A percentile compares a stretch with the other conserved stretches of the same genome.
Conservation (phyloP, 441 rosid genomes). For the Croton setiger region DNA sequence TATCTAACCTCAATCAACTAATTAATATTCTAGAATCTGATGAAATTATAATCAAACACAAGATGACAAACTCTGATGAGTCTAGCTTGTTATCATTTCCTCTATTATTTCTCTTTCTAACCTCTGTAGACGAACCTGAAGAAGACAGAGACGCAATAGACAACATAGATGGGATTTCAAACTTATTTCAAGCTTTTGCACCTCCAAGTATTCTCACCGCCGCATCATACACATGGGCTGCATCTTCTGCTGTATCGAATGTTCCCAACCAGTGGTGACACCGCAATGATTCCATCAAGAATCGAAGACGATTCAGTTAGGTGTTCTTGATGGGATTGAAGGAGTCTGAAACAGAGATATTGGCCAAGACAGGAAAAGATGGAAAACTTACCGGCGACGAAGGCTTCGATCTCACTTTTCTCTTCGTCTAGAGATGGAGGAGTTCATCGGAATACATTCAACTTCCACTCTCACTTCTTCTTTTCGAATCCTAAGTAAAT, state of each 20-base stretch:
- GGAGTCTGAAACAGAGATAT: constrained; percentile 18
- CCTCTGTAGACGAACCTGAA: constrained; percentile 22
- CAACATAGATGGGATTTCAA: constrained; percentile 44
- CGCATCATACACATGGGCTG: constrained; percentile 88
- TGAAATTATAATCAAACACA: too few species aligned
- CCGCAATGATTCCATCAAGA: constrained; percentile 86
- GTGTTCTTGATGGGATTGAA: background rate
- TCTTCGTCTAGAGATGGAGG: too few species aligned
- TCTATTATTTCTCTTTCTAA: constrained; percentile 26
- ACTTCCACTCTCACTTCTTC: too few species aligned
- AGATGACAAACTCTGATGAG: too few species aligned
- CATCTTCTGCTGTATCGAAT: constrained; percentile 90
- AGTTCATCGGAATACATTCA: too few species aligned
- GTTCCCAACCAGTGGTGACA: constrained; percentile 97
- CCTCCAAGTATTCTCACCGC: constrained; percentile 85
- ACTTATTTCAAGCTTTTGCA: constrained; percentile 78
- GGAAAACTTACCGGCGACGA: too few species aligned
- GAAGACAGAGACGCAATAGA: constrained; percentile 30
- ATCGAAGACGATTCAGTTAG: constrained; percentile 25
- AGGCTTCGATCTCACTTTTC: too few species aligned
- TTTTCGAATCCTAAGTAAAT: too few species aligned
- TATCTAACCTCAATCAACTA: too few species aligned
- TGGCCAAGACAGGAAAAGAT: constrained; percentile 16
- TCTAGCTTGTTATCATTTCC: too few species aligned
- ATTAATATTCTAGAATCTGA: too few species aligned